Evolutionary conservation across 2,329 filamentous ascomycete species (phyloP), one percentile per base, ranked within the genome.

Genomic region (Reticulascus tulasneorum): DNA sequence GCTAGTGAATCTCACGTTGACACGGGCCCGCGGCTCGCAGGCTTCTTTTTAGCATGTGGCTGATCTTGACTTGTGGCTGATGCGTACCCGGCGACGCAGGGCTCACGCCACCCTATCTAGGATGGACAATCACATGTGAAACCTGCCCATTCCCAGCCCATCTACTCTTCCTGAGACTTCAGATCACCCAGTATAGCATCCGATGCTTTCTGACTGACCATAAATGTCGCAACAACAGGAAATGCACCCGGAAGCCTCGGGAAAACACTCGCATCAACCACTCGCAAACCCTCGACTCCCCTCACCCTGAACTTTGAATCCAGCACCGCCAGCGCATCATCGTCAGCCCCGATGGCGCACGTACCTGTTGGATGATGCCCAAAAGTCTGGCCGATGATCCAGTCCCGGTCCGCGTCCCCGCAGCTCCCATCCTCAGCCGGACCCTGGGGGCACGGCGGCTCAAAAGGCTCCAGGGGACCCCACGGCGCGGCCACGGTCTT

Each of bases 211-310:
- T 82, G 77, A 2, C 65, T 67, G 7, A 76, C 60, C 53, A 81
- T 73, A 43, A 71, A 76, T 5, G 35, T 33, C 24, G 38, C 29
- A 3, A 67, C 60, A 28, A 66, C 64, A 45, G 66, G 76, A 22
- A 40, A 37, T 16, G 38, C 50, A 47, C 13, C 75, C 74, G 17
- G 59, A 53, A 34, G 56, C 71, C 36, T 73, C 16, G 71, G 44
- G 15, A 75, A 82, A 1, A 73, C 64, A 19, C 66, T 73, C 1
- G 76, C 79, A 59, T 83, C 79, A 1, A 83, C 79, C 4, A 82
- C 77, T 18, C 79, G 61, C 31, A 83, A 50, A 0, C 71, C 69
- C 2, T 62, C 53, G 0, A 77, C 69, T 1, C 75, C 75, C 10
- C 71, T 59, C 1, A 83, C 78, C 8, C 67, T 62, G 50, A 82